Evolutionary conservation across 2,329 filamentous ascomycete genomes (phyloP).

Genomic region (Exophiala sp.): DNA sequence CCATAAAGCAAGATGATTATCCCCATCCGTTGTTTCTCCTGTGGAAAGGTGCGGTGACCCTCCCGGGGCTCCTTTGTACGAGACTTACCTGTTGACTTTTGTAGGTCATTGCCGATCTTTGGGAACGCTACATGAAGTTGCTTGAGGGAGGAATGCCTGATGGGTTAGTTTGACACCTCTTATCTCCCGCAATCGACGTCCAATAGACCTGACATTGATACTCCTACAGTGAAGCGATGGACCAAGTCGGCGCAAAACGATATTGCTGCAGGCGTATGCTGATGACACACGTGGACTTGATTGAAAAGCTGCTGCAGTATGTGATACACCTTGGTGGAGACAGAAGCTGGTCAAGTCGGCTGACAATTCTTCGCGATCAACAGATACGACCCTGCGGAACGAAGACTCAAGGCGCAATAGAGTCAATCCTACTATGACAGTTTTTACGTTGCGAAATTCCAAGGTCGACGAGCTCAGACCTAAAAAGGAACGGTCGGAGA

Average conservation of each 20-base stretch:
- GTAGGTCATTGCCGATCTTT: slow-evolving; percentile 93
- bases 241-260: slow-evolving; percentile 84
- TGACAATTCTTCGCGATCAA: neutral
- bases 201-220: slow-evolving; percentile 7
- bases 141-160: slow-evolving; percentile 74
- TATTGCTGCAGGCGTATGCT: slow-evolving; percentile 99
- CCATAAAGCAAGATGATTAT: slow-evolving; percentile 79
- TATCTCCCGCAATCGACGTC: neutral
- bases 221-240: slow-evolving; percentile 78
- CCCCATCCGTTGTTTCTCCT: slow-evolving; percentile 96
- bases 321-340: slow-evolving; percentile 28
- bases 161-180: slow-evolving; percentile 55
- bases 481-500: no score
- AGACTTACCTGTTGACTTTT: slow-evolving; percentile 32
- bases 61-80: neutral
- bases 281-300: slow-evolving; percentile 98
- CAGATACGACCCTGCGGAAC: slow-evolving; percentile 26
- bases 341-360: neutral
- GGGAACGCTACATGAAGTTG: slow-evolving; percentile 90
- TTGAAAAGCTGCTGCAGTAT: slow-evolving; percentile 96
- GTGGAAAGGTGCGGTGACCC: slow-evolving; percentile 73
- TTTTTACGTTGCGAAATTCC: no score
- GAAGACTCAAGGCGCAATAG: slow-evolving; percentile 21
- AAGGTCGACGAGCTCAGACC: no score
- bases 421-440: neutral